Percentiles rank a stretch among this genome's conserved stretches.
These are phyloP conservation scores for Xylaria sp. DNA, from an alignment of 2,329 filamentous ascomycete genomes.

Conservation along the genomic window DNA sequence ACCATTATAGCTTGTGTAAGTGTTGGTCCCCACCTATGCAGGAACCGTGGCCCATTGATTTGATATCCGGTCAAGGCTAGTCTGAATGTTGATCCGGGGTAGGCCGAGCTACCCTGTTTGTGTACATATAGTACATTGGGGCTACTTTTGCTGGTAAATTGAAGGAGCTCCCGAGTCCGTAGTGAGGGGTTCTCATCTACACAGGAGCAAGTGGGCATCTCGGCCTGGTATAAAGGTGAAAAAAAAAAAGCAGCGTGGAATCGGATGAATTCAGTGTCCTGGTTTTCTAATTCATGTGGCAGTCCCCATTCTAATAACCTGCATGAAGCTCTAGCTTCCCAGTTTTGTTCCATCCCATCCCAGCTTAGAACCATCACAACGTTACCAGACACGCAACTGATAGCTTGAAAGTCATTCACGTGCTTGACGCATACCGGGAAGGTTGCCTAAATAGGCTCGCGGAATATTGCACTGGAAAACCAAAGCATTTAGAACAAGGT, in stretches of 20 bases:
- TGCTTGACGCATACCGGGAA: constrained; percentile 15
- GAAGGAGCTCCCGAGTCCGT: constrained; percentile 5
- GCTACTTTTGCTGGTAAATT: neutral
- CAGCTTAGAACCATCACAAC: constrained; percentile 12
- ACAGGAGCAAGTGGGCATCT: neutral
- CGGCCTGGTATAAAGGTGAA: neutral
- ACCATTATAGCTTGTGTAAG: neutral
- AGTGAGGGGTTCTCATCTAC: neutral
- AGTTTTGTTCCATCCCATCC: neutral
- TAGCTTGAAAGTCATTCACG: constrained; percentile 10
- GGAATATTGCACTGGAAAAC: constrained; percentile 7
- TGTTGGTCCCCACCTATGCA: constrained; percentile 29
- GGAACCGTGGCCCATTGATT: constrained; percentile 27
- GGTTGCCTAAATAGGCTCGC: constrained; percentile 17
- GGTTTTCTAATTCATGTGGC: neutral
- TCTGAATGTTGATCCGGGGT: constrained; percentile 36
- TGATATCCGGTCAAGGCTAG: constrained; percentile 26
- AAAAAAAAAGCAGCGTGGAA: neutral
- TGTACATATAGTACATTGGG: neutral
- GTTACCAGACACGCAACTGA: constrained; percentile 21
- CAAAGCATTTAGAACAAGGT: neutral
- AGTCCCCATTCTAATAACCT: neutral
- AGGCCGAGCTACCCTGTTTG: constrained; percentile 30
- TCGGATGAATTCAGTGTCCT: neutral
- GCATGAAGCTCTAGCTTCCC: constrained; percentile 5